phyloP scores from a whole-genome alignment of 345 rosid species.

The Citrus hindsii region DNA sequence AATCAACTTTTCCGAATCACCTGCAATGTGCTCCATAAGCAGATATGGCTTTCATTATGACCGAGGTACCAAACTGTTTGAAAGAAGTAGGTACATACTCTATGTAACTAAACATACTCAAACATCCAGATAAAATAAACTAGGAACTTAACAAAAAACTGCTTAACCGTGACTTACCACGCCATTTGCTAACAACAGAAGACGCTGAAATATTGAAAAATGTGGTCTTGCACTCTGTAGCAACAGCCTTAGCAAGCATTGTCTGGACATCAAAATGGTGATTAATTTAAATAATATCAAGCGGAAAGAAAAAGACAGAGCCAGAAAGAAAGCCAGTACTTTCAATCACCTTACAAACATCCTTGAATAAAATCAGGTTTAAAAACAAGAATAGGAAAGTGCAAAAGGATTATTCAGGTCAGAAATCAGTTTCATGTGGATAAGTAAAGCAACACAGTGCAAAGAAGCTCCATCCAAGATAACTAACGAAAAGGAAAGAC shows the following conservation, averaged over 20 bases:
- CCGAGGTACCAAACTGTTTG: neutral
- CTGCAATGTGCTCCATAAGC: constrained; percentile 38
- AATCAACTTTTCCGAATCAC: constrained; percentile 93
- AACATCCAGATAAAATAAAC: neutral
- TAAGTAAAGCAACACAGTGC: neutral
- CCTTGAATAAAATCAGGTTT: neutral
- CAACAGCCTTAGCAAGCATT: constrained; percentile 99
- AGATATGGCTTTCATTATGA: constrained; percentile 5
- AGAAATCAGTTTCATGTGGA: neutral
- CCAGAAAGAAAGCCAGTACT: neutral
- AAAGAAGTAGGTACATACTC: neutral
- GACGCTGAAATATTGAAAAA: constrained; percentile 98
- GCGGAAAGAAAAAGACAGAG: neutral
- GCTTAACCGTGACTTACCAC: constrained; percentile 45
- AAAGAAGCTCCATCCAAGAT: neutral
- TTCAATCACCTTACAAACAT: neutral
- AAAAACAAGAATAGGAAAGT: neutral
- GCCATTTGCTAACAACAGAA: constrained; percentile 99
- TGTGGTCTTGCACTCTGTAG: constrained; percentile 97
- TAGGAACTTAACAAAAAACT: neutral
- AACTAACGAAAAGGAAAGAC: neutral
- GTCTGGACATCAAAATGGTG: constrained; percentile 49
- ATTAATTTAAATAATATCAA: constrained; percentile 2
- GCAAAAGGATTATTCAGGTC: neutral
- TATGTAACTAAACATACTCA: neutral